Percentiles rank a stretch among this genome's conserved stretches.
phyloP scores from a whole-genome alignment of 2,329 filamentous ascomycete genomes.

The Phialemoniopsis sp. region DNA sequence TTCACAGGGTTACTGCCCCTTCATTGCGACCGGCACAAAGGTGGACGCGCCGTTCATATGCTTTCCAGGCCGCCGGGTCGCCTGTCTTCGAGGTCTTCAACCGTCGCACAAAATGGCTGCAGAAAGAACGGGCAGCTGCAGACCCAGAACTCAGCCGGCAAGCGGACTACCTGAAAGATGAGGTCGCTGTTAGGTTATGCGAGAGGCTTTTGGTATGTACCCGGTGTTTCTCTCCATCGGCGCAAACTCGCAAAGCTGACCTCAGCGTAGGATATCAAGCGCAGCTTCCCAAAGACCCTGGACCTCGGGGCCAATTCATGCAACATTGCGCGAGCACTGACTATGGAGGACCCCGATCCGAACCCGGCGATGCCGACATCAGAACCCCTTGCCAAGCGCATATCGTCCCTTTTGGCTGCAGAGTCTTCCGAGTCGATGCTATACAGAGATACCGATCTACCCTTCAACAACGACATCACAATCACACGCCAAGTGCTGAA shows the following conservation, averaged over 20 bases:
- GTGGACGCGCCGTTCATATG: conserved; percentile 56
- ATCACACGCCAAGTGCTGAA: conserved; percentile 73
- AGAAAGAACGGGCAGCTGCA: conserved; percentile 80
- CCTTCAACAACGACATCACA: conserved; percentile 70
- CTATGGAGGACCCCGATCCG: conserved; percentile 63
- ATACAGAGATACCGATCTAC: conserved; percentile 70
- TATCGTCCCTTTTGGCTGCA: conserved; percentile 72
- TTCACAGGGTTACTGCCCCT: conserved; percentile 6
- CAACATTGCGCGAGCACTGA: conserved; percentile 83
- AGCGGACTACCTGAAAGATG: conserved; percentile 90
- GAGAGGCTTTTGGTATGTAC: conserved; percentile 71
- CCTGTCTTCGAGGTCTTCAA: conserved; percentile 91
- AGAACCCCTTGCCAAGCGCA: conserved; percentile 64
- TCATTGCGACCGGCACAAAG: conserved; percentile 28
- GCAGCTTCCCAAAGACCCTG: conserved; percentile 76
- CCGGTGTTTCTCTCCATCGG: not conserved
- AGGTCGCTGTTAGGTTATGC: conserved; percentile 78
- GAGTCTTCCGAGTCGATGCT: conserved; percentile 78
- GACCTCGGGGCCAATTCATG: conserved; percentile 95
- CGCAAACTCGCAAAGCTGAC: not conserved
- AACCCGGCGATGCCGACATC: conserved; percentile 50
- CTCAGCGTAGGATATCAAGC: conserved; percentile 74
- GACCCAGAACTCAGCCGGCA: conserved; percentile 69
- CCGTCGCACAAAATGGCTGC: conserved; percentile 78
- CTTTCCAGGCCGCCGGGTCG: conserved; percentile 71